These are phyloP conservation scores for Fragosphaeria purpurea DNA, from an alignment of 2,329 filamentous ascomycete species.

Conservation along the genomic window DNA sequence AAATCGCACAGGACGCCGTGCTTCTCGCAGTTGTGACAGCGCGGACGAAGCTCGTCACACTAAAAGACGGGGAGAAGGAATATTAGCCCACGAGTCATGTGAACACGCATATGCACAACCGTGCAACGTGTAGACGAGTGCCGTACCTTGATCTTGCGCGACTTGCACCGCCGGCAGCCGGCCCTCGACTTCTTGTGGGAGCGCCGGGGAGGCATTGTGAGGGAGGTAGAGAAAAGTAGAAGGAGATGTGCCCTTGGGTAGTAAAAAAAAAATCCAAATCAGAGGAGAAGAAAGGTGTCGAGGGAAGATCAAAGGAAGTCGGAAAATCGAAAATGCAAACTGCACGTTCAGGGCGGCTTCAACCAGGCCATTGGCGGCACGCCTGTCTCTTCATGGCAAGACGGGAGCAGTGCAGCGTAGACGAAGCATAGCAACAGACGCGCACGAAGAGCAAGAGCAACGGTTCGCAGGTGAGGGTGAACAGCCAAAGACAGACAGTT, in stretches of 20 bases:
- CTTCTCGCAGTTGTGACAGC: slow-evolving; percentile 56
- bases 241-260: background rate
- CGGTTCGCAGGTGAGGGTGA: too few species aligned
- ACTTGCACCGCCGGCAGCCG: slow-evolving; percentile 57
- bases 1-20: slow-evolving; percentile 60
- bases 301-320: too few species aligned
- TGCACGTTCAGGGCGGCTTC: slow-evolving; percentile 1
- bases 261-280: background rate
- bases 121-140: too few species aligned
- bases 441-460: background rate
- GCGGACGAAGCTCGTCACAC: slow-evolving; percentile 58
- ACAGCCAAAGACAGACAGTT: too few species aligned
- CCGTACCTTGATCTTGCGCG: slow-evolving; percentile 57
- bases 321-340: too few species aligned
- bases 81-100: background rate
- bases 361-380: slow-evolving; percentile 8
- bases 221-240: background rate
- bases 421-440: background rate
- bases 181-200: slow-evolving; percentile 62
- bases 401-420: background rate
- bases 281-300: too few species aligned
- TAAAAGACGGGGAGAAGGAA: slow-evolving; percentile 16
- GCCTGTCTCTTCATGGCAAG: slow-evolving; percentile 11
- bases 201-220: slow-evolving; percentile 50
- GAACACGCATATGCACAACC: too few species aligned